Percentiles rank a stretch among this genome's conserved stretches.
Conservation (phyloP, 345 rosid species). For the Aquilaria sinensis region DNA sequence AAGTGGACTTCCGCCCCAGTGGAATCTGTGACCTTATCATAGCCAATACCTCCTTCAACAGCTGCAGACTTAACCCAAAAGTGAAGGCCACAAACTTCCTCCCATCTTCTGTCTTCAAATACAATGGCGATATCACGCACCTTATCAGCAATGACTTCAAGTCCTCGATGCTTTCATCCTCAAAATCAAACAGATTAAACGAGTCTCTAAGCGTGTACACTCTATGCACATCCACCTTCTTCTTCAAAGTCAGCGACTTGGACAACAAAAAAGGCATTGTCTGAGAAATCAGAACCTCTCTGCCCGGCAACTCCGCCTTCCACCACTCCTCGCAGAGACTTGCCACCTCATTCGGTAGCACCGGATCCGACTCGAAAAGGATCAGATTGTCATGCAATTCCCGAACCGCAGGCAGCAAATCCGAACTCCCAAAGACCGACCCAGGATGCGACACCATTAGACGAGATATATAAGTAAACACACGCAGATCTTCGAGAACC, state of each 20-base stretch:
- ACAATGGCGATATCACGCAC: constrained; percentile 72
- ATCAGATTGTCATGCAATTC: constrained; percentile 59
- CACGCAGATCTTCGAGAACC: constrained; percentile 34
- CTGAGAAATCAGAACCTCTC: constrained; percentile 71
- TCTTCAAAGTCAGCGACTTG: constrained; percentile 68
- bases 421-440: constrained; percentile 33
- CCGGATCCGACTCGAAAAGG: constrained; percentile 63
- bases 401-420: constrained; percentile 53
- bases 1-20: constrained; percentile 71
- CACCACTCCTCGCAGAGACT: constrained; percentile 78
- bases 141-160: constrained; percentile 67
- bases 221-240: constrained; percentile 77
- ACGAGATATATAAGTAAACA: constrained; percentile 32
- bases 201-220: constrained; percentile 75
- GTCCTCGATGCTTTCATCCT: constrained; percentile 86
- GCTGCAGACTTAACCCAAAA: constrained; percentile 68
- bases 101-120: constrained; percentile 79
- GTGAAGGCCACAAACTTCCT: constrained; percentile 63
- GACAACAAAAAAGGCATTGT: constrained; percentile 71
- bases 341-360: constrained; percentile 52
- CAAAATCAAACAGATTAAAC: constrained; percentile 67
- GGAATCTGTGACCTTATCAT: constrained; percentile 85
- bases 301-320: constrained; percentile 50
- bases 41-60: constrained; percentile 71
- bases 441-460: constrained; percentile 51